phyloP scores from a whole-genome alignment of 2,329 filamentous ascomycete genomes.

The Colletotrichum nymphaeae region DNA sequence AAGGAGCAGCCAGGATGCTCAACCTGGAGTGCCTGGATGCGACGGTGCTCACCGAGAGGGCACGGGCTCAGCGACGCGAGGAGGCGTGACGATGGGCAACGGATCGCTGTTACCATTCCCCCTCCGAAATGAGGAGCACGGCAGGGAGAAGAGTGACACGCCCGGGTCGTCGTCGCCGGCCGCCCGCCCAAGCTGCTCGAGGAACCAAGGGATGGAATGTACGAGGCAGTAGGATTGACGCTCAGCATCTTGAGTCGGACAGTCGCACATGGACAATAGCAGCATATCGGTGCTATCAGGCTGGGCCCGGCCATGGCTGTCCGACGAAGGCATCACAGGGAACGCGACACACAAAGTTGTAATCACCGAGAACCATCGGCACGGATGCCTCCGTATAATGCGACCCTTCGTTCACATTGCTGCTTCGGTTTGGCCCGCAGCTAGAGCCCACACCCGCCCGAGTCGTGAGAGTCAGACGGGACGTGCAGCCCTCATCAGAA shows the following conservation, averaged over 20 bases:
- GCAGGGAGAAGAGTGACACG: slow-evolving; percentile 27
- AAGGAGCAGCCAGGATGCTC: slow-evolving; percentile 3
- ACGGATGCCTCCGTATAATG: slow-evolving; percentile 11
- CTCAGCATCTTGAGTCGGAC: slow-evolving; percentile 9
- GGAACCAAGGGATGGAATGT: slow-evolving; percentile 29
- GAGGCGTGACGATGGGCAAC: slow-evolving; percentile 23
- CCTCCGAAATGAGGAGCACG: slow-evolving; percentile 27
- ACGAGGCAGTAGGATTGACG: slow-evolving; percentile 7
- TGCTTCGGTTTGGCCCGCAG: slow-evolving; percentile 21
- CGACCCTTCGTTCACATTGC: slow-evolving; percentile 5
- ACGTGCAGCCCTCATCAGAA: slow-evolving; percentile 16
- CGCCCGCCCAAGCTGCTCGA: slow-evolving; percentile 13
- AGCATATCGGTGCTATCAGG: slow-evolving; percentile 16
- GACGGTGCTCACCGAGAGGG: slow-evolving; percentile 10
- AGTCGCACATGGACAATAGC: neutral
- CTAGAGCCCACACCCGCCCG: slow-evolving; percentile 1
- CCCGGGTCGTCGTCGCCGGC: slow-evolving; percentile 17
- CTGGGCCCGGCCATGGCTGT: slow-evolving; percentile 11
- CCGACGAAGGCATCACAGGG: slow-evolving; percentile 26
- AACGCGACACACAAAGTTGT: slow-evolving; percentile 19
- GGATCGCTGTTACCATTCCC: slow-evolving; percentile 26
- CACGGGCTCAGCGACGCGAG: neutral
- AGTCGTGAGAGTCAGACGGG: slow-evolving; percentile 7
- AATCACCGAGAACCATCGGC: neutral
- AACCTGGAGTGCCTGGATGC: neutral